These are phyloP conservation scores for Boletus vinaceobasis DNA, from an alignment of 768 basidiomycete genomes.

Conservation along the genomic window DNA sequence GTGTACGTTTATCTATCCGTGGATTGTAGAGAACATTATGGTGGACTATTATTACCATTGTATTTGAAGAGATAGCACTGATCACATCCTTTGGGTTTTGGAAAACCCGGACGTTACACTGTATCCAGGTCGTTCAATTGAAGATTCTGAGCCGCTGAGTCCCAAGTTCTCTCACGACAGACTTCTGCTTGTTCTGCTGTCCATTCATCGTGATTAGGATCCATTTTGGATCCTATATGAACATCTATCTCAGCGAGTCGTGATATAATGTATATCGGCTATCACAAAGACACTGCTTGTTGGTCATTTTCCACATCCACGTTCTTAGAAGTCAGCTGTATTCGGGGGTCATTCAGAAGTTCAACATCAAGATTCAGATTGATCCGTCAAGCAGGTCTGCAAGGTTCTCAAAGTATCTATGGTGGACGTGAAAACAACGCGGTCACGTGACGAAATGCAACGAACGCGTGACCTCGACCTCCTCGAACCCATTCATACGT, in stretches of 20 bases:
- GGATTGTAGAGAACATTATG: background rate
- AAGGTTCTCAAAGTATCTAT: too few relatives aligned
- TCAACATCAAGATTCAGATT: too few relatives aligned
- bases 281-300: background rate
- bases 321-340: background rate
- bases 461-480: slow-evolving; percentile 15
- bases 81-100: background rate
- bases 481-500: background rate
- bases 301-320: background rate
- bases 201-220: background rate
- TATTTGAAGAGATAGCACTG: background rate
- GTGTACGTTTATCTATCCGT: background rate
- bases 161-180: background rate
- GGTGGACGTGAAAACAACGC: slow-evolving; percentile 3
- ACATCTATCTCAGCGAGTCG: background rate
- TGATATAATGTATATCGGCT: background rate
- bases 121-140: background rate
- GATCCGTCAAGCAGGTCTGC: too few relatives aligned
- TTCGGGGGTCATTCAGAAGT: background rate
- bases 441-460: slow-evolving; percentile 23
- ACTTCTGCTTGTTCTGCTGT: background rate
- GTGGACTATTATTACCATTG: background rate
- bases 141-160: background rate
- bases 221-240: background rate
- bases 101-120: background rate